These are phyloP conservation scores for Saturnispora diversa DNA, from an alignment of 805 yeast genomes.

Conservation along the genomic window DNA sequence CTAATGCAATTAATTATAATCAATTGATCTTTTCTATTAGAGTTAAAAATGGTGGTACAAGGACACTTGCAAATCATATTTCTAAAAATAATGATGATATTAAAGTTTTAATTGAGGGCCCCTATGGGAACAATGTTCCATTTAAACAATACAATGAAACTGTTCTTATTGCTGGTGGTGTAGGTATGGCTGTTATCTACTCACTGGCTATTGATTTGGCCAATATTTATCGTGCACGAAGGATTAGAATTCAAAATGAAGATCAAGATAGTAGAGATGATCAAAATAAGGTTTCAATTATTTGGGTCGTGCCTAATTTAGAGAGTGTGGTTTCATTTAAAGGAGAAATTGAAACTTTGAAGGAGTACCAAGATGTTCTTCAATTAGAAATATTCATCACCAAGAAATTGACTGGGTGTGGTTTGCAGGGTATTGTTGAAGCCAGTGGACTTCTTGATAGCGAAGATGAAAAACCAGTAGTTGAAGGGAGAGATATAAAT, in stretches of 20 bases:
- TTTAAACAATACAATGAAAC: slow-evolving; percentile 40
- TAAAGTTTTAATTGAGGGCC: slow-evolving; percentile 50
- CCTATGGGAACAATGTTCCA: slow-evolving; percentile 46
- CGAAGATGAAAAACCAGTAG: background rate
- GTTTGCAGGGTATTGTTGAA: slow-evolving; percentile 11
- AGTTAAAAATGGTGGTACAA: slow-evolving; percentile 48
- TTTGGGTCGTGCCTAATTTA: slow-evolving; percentile 28
- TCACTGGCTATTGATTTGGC: slow-evolving; percentile 38
- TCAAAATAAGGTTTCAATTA: slow-evolving; percentile 18
- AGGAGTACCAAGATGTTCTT: slow-evolving; percentile 20
- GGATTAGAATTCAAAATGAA: too few relatives aligned
- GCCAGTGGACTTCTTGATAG: background rate
- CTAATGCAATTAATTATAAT: slow-evolving; percentile 36
- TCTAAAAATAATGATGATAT: slow-evolving; percentile 26
- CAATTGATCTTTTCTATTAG: slow-evolving; percentile 37
- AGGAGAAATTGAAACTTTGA: slow-evolving; percentile 24
- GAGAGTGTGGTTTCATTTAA: slow-evolving; percentile 26
- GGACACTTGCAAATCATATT: slow-evolving; percentile 30
- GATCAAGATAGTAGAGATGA: too few relatives aligned
- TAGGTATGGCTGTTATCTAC: slow-evolving; percentile 52
- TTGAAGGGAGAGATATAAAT: too few relatives aligned
- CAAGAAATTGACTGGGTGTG: slow-evolving; percentile 18
- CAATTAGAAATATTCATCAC: slow-evolving; percentile 27
- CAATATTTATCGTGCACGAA: slow-evolving; percentile 25
- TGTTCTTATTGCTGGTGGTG: slow-evolving; percentile 54